Percentiles rank a stretch among this genome's conserved stretches.
Conservation (phyloP, 148 eudicot species). For the Rhododendron henanense region DNA sequence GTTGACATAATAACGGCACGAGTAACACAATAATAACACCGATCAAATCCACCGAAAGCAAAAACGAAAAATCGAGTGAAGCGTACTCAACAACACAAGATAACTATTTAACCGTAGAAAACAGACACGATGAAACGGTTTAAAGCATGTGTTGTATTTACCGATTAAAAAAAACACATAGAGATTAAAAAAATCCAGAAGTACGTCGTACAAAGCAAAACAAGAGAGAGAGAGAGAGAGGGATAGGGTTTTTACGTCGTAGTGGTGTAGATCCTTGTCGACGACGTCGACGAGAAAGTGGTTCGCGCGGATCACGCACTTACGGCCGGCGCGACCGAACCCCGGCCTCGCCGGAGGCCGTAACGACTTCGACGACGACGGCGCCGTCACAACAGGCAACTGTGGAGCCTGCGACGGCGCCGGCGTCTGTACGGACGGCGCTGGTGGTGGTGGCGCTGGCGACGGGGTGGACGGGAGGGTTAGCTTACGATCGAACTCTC, state of each 20-base stretch:
- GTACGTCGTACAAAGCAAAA: background rate
- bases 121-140: background rate
- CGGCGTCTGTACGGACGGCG: background rate
- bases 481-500: background rate
- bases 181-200: background rate
- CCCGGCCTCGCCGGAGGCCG: conserved; percentile 57
- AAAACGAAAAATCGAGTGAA: too few relatives aligned
- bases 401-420: background rate
- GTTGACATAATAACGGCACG: background rate
- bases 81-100: background rate
- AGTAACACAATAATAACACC: background rate
- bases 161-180: background rate
- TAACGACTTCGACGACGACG: conserved; percentile 35
- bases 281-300: conserved; percentile 58
- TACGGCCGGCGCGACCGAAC: conserved; percentile 38
- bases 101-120: background rate
- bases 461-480: background rate
- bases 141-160: background rate
- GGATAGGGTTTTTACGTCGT: conserved; percentile 46
- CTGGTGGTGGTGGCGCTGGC: background rate
- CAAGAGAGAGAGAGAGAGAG: background rate
- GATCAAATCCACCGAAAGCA: background rate
- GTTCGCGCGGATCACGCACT: conserved; percentile 50
- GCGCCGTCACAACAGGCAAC: background rate
- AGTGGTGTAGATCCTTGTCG: conserved; percentile 51